phyloP scores from a whole-genome alignment of 805 yeast genomes.

The Priceomyces melissophilus region DNA sequence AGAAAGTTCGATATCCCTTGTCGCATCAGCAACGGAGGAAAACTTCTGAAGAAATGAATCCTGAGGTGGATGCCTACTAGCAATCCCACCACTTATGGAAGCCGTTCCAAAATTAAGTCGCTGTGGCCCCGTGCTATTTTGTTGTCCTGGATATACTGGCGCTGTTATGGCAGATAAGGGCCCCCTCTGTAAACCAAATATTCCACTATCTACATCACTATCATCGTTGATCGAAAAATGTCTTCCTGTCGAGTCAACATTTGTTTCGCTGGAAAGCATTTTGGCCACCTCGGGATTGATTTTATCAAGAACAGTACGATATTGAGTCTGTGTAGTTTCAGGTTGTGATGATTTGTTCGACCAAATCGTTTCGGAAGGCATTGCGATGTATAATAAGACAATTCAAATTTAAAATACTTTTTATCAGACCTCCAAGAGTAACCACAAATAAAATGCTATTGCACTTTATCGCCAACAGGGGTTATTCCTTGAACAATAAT shows the following conservation, averaged over 20 bases:
- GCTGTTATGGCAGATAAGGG: slow-evolving; percentile 47
- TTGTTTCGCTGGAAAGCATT: slow-evolving; percentile 15
- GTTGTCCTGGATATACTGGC: slow-evolving; percentile 29
- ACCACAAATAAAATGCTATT: too few species aligned
- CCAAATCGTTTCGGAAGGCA: slow-evolving; percentile 45
- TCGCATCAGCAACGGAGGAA: slow-evolving; percentile 63
- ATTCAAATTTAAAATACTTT: too few species aligned
- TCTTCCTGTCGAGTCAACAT: slow-evolving; percentile 18
- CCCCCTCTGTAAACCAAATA: slow-evolving; percentile 47
- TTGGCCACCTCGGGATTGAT: slow-evolving; percentile 42
- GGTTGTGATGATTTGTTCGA: slow-evolving; percentile 27
- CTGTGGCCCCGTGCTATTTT: slow-evolving; percentile 15
- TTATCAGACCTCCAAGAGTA: too few species aligned
- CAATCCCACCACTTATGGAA: slow-evolving; percentile 56
- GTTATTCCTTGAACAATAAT: too few species aligned
- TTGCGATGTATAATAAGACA: slow-evolving; percentile 5
- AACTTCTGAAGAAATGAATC: slow-evolving; percentile 60
- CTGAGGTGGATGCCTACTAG: slow-evolving; percentile 44
- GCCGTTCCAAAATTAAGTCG: slow-evolving; percentile 52
- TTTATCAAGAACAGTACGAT: slow-evolving; percentile 32
- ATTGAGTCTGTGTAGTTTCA: slow-evolving; percentile 18
- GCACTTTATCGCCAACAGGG: too few species aligned
- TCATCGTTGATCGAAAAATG: slow-evolving; percentile 41
- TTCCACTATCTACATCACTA: slow-evolving; percentile 41
- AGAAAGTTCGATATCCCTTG: slow-evolving; percentile 58